Percentiles rank a stretch among this genome's conserved stretches.
Evolutionary conservation across 495 filamentous ascomycete genomes (phyloP).

Genomic region (Penicillium coffeae): DNA sequence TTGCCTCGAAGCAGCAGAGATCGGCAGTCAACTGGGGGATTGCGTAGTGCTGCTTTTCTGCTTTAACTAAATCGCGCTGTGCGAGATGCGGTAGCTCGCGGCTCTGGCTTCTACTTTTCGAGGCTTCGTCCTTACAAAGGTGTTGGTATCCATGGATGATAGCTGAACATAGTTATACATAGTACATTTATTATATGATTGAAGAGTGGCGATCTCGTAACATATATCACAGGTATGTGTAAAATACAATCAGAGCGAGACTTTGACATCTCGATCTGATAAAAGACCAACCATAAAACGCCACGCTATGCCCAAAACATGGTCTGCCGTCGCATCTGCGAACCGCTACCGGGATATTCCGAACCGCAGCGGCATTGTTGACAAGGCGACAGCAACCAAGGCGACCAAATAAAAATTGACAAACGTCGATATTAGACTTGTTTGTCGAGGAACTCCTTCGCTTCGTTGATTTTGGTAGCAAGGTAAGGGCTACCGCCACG

Average conservation of each 20-base stretch:
- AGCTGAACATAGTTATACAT: constrained; percentile 6
- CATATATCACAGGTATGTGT: constrained; percentile 33
- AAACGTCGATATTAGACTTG: constrained; percentile 18
- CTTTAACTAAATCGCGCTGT: not conserved
- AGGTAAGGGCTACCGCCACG: constrained; percentile 94
- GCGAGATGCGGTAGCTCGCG: no score
- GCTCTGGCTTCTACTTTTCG: no score
- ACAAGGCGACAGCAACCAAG: not conserved
- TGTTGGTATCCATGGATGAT: no score
- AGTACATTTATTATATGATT: no score
- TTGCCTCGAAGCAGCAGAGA: constrained; percentile 7
- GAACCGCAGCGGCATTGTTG: not conserved
- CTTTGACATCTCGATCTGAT: constrained; percentile 10
- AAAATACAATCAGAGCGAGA: constrained; percentile 21
- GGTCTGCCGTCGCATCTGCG: not conserved
- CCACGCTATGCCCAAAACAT: constrained; percentile 46
- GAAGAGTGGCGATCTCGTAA: constrained; percentile 43
- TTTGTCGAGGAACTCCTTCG: constrained; percentile 95
- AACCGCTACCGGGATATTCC: not conserved
- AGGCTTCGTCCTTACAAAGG: no score
- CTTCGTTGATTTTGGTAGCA: constrained; percentile 96
- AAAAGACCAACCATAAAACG: constrained; percentile 34
- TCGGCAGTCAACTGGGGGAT: constrained; percentile 8
- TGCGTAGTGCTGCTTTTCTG: not conserved
- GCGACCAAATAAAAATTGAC: not conserved